Evolutionary conservation across 129 eudicot genomes (phyloP), one percentile per base, ranked within the genome.

Genomic region (Escallonia herrerae): DNA sequence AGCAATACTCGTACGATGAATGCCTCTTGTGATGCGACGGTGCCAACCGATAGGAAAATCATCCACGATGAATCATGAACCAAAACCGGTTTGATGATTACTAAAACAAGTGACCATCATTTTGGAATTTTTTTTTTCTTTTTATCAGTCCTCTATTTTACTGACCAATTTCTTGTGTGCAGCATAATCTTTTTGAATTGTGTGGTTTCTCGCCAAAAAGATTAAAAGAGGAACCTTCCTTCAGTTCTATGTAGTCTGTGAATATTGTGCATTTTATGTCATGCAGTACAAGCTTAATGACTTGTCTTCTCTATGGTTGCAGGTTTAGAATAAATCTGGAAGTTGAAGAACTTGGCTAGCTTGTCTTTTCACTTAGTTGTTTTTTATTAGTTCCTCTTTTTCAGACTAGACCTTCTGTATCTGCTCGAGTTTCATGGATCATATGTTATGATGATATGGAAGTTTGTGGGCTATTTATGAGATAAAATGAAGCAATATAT

Each of bases 261-360:
- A 7, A 7, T 10, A 51, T 15, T 9, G 56, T 12, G 11, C 12
- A 51, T 5, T 7, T 51, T 15, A 51, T 51, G 3, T 43, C 12
- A 22, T 44, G 51, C n/a, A n/a, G n/a, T 40, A 44, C 6, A 43
- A 41, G 40, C 15, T 66, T 66, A 15, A 37, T 42, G 13, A 22
- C 4, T 43, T 15, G 15, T 56, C 5, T 59, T 66, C n/a, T 73
- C 51, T 49, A 46, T 56, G 48, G 46, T 61, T 65, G 70, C 89
- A 83, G 89, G 77, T 74, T 45, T 74, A 73, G 71, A 71, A 69
- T 73, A 45, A 44, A 52, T 53, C 61, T 64, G 67, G 71, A 43
- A 75, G 66, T 38, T 55, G 62, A 67, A 64, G 66, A 40, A 69
- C 58, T 6, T 13, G 39, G 70, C 54, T 60, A 40, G 60, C 41